Evolutionary conservation across 1,139 yeast species (phyloP), one percentile per base, ranked within the genome.

Genomic region (Barnettozyma hawaiiensis): DNA sequence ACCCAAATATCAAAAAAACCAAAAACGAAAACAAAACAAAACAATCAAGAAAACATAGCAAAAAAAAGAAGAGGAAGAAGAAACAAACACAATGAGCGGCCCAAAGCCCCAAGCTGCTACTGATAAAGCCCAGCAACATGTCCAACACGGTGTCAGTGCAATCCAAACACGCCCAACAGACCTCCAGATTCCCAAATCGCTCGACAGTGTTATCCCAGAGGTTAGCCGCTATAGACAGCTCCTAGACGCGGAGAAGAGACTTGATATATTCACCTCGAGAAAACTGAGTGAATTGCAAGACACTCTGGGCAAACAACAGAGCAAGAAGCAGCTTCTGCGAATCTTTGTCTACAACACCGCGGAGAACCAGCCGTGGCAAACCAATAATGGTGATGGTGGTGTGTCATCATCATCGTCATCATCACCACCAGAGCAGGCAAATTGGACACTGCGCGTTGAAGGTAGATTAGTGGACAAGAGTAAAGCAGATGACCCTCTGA

Each of bases 351-450:
- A 92, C 55, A 89, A 86, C 60, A 82, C 87, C 3, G 71, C 84
- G 35, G 85, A 81, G 49, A 85, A 86, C 61, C 97, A 92, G 65
- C 87, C 94, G 37, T 92, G 98, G 98, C 97, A 69, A 41, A n/a
- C n/a, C 62, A 53, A 8, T n/a, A 38, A 31, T 31, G 33, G 21
- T 9, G 12, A n/a, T n/a, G n/a, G n/a, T n/a, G n/a, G n/a, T n/a
- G n/a, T n/a, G n/a, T n/a, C n/a, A n/a, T n/a, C n/a, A n/a, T n/a
- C n/a, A n/a, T n/a, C n/a, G n/a, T n/a, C n/a, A n/a, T n/a, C n/a
- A n/a, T n/a, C n/a, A n/a, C n/a, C n/a, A n/a, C n/a, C n/a, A n/a
- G 33, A 31, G 21, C 33, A 31, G 22, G 21, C 94, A 7, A 60
- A 77, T 6, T 92, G 97, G 97, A 85, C 94, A 1, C 70, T 92